Conservation (phyloP, 2,329 filamentous ascomycete species). For the Aspergillus fumigatiaffinis region DNA sequence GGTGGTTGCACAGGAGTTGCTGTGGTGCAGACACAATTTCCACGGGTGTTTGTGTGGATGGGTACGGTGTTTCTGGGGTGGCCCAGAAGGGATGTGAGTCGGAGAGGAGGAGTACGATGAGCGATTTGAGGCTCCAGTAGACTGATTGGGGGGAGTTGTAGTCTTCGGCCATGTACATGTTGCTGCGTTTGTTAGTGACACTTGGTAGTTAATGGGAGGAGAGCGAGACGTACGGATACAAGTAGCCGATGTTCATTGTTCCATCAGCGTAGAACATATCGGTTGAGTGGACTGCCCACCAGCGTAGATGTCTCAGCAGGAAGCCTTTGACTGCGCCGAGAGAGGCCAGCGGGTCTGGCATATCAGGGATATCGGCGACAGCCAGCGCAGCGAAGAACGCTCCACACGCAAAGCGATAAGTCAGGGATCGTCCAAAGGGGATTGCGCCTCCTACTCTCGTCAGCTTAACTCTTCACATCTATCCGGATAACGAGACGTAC, state of each 20-base stretch:
- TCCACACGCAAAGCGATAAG: conserved; percentile 14
- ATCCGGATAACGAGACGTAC: not conserved
- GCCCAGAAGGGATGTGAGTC: conserved; percentile 4
- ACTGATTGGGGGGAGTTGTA: conserved; percentile 17
- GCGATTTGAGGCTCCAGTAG: conserved; percentile 12
- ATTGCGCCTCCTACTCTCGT: conserved; percentile 4
- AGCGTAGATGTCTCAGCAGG: conserved; percentile 9
- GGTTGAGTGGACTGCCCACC: conserved; percentile 9
- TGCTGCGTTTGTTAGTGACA: not conserved
- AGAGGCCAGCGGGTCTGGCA: conserved; percentile 8
- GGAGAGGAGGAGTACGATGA: conserved; percentile 3
- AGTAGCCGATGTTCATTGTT: conserved; percentile 7
- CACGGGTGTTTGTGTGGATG: not conserved
- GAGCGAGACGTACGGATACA: conserved; percentile 3
- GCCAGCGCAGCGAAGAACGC: conserved; percentile 15
- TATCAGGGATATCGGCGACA: conserved; percentile 5
- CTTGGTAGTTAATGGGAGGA: too few species aligned
- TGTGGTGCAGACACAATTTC: conserved; percentile 1
- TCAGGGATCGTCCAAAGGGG: conserved; percentile 7
- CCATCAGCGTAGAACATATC: conserved; percentile 5
- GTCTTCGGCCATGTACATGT: conserved; percentile 10
- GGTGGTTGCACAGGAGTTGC: conserved; percentile 13
- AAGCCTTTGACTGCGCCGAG: conserved; percentile 9
- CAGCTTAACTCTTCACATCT: not conserved
- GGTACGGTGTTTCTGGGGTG: not conserved